Evolutionary conservation across 73 alveolate genomes (phyloP).

Genomic region (Vitrella brassicaformis): DNA sequence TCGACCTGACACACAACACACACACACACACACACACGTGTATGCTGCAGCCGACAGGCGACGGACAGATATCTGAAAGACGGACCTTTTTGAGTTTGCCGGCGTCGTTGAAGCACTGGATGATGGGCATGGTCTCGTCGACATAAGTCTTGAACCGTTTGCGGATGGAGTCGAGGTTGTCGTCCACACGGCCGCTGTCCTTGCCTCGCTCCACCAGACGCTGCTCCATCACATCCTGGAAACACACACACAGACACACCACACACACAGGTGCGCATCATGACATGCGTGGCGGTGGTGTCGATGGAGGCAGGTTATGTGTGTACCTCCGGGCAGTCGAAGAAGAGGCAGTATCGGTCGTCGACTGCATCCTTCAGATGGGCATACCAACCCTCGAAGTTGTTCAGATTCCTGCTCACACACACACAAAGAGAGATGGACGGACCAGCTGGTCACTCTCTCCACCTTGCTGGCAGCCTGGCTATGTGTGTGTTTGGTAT

Average conservation of each 20-base stretch:
- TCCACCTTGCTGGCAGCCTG: background rate
- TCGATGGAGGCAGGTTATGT: no score
- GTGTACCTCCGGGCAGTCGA: conserved; percentile 39
- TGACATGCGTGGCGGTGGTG: no score
- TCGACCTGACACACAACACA: no score
- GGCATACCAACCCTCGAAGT: background rate
- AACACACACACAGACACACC: no score
- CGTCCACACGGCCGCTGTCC: conserved; percentile 58
- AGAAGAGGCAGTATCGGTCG: conserved; percentile 53
- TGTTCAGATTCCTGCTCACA: conserved; percentile 1
- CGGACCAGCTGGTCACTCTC: background rate
- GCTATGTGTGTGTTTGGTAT: conserved; percentile 16
- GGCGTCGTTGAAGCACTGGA: background rate
- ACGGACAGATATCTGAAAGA: no score
- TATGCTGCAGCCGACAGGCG: no score
- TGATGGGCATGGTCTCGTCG: background rate
- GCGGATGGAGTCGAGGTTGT: conserved; percentile 35
- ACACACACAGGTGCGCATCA: no score
- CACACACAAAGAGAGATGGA: conserved; percentile 18
- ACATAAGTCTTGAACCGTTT: background rate
- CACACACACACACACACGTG: no score
- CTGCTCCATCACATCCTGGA: background rate
- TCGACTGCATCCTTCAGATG: background rate
- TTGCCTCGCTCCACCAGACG: conserved; percentile 57
- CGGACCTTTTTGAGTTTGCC: background rate